A percentile compares a stretch with the other conserved stretches of the same genome.
Evolutionary conservation across 495 filamentous ascomycete species (phyloP).

Genomic region (Penicillium canescens): DNA sequence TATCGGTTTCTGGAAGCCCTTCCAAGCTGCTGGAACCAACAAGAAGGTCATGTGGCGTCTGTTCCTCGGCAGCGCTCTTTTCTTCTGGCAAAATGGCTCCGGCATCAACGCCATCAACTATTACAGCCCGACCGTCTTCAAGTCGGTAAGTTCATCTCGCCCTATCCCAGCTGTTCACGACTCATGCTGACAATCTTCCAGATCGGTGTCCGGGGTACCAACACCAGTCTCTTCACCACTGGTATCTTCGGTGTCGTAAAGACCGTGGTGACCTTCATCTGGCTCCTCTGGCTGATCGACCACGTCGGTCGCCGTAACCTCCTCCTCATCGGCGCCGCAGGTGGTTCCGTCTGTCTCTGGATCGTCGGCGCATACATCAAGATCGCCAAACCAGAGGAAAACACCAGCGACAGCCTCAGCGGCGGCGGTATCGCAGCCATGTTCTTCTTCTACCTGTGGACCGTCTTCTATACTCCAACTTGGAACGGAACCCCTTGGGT

Average conservation of each 20-base stretch:
- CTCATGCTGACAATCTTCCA: background rate
- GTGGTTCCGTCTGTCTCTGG: conserved; percentile 69
- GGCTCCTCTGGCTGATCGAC: conserved; percentile 72
- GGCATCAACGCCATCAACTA: conserved; percentile 75
- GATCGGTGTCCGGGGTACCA: conserved; percentile 57
- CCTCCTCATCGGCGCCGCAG: conserved; percentile 71
- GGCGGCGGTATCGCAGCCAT: conserved; percentile 67
- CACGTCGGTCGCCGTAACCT: conserved; percentile 66
- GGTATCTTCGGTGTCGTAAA: conserved; percentile 57
- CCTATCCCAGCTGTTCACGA: background rate
- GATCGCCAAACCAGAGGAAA: conserved; percentile 46
- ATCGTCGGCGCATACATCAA: conserved; percentile 76
- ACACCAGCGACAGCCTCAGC: conserved; percentile 39
- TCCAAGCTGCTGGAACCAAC: conserved; percentile 54
- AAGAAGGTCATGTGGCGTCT: conserved; percentile 63
- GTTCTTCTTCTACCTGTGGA: conserved; percentile 82
- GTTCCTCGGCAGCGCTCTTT: conserved; percentile 66
- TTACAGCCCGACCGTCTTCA: conserved; percentile 62
- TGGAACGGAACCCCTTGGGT: conserved; percentile 77
- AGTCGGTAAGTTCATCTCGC: conserved; percentile 11
- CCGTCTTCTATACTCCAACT: conserved; percentile 71
- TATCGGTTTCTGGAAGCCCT: conserved; percentile 69
- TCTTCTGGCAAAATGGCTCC: conserved; percentile 67
- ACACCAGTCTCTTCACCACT: conserved; percentile 51
- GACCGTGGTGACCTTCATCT: conserved; percentile 60